Base-by-base conservation (phyloP, 805 yeast species). In the Soucietia sequanensis region DNA sequence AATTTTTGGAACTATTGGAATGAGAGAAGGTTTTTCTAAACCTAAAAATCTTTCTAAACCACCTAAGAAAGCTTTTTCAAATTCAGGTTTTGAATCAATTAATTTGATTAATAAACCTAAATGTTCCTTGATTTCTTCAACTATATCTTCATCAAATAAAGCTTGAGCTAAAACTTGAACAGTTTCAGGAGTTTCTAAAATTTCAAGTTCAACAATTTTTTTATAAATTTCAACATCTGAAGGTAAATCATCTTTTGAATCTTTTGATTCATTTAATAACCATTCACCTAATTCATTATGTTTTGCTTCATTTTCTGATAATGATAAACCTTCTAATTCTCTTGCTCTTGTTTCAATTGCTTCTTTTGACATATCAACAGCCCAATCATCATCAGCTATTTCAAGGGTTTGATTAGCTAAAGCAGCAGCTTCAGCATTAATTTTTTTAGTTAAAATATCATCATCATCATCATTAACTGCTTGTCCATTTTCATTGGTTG, bases 11-110 rank as follows among this genome's bases (percentile, higher is more conserved):
- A 91, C 75, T 34, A 66, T 52, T 37, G 83, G 75, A 52, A 88
- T 78, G 50, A 89, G 72, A 3, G 53, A 68, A 27, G 84, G 85
- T 50, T 85, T 80, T 54, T 81, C 85, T 40, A 85, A 64, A 41
- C 98, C 98, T 46, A 91, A 68, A 58, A 86, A 79, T 60, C 98
- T 83, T 72, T 93, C 99, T 48, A 93, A 72, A 44, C 99, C 99
- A 52, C 99, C 99, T 41, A 93, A 73, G 49, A 93, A 78, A 8
- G 95, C 87, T 67, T 80, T 84, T 68, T 93, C 96, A 54, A 79
- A 87, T 34, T 78, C 81, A 36, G 70, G 70, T 20, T 60, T 54
- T 34, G 78, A 62, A 30, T 80, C 70, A 45, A 89, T 76, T 43
- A 89, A 70, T 63, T 91, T 93, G 46, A 75, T 75, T 57, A 93